Conservation (phyloP, 225 moss, liverwort and hornwort genomes). For the Climacium dendroides region DNA sequence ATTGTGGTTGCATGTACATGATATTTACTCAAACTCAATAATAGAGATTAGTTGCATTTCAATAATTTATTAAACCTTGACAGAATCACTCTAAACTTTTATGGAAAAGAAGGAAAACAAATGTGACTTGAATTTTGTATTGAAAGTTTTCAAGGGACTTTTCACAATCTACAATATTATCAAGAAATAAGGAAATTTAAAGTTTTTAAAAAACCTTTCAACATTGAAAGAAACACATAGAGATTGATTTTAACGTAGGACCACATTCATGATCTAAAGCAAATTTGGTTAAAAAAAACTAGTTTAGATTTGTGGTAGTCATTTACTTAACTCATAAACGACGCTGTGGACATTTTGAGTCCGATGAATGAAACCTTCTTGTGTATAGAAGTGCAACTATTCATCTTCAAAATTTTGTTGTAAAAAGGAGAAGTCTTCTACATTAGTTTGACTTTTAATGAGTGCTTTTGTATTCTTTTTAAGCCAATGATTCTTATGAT, state of each 20-base stretch:
- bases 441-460: too few relatives aligned
- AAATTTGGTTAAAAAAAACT: not conserved
- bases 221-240: accelerated
- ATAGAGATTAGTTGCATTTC: not conserved
- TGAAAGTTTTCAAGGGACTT: not conserved
- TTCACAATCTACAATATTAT: too few relatives aligned
- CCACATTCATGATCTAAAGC: not conserved
- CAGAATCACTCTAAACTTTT: not conserved
- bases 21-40: not conserved
- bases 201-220: not conserved
- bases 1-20: accelerated
- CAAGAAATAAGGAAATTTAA: not conserved
- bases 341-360: too few relatives aligned
- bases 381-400: too few relatives aligned
- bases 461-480: too few relatives aligned
- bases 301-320: accelerated
- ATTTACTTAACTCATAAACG: too few relatives aligned
- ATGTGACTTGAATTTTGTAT: not conserved
- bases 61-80: not conserved
- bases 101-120: not conserved
- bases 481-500: too few relatives aligned
- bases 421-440: too few relatives aligned
- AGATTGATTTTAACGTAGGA: not conserved
- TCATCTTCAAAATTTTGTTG: too few relatives aligned
- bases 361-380: too few relatives aligned